Conservation (phyloP, 768 basidiomycete species). For the Mrakia gelida region DNA sequence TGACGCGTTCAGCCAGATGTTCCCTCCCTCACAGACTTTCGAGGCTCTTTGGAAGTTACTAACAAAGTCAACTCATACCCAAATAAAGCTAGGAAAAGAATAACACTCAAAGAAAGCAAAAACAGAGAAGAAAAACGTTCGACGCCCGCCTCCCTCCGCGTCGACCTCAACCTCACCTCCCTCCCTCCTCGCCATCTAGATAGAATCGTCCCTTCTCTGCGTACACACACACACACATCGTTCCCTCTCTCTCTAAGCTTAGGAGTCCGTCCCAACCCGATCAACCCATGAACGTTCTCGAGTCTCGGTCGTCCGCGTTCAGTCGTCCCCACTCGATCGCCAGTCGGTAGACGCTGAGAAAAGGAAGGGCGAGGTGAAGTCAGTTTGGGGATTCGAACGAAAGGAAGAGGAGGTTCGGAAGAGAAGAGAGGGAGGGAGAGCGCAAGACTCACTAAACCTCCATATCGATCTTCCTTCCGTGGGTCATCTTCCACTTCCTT, state of each 20-base stretch:
- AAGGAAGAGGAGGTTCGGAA: constrained; percentile 19
- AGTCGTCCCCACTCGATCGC: constrained; percentile 84
- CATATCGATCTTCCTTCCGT: constrained; percentile 82
- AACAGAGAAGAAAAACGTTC: too few relatives aligned
- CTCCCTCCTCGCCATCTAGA: background rate
- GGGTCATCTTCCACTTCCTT: constrained; percentile 83
- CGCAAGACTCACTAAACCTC: constrained; percentile 57
- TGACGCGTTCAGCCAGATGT: too few relatives aligned
- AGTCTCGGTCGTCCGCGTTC: constrained; percentile 75
- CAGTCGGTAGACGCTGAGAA: constrained; percentile 61
- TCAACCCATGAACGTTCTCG: constrained; percentile 35
- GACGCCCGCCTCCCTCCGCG: too few relatives aligned
- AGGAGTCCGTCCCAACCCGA: background rate
- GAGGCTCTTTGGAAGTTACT: too few relatives aligned
- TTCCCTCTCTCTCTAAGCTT: background rate
- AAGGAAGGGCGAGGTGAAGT: background rate
- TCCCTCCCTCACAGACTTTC: too few relatives aligned
- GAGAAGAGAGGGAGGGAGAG: constrained; percentile 13
- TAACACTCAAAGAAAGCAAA: too few relatives aligned
- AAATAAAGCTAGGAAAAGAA: too few relatives aligned
- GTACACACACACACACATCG: background rate
- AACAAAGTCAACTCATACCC: too few relatives aligned
- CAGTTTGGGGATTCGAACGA: background rate
- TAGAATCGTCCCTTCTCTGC: background rate
- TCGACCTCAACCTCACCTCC: too few relatives aligned